A percentile compares a stretch with the other conserved stretches of the same genome.
Evolutionary conservation across 1,284 basidiomycete genomes (phyloP).

Genomic region (Rhodotorula sp.): DNA sequence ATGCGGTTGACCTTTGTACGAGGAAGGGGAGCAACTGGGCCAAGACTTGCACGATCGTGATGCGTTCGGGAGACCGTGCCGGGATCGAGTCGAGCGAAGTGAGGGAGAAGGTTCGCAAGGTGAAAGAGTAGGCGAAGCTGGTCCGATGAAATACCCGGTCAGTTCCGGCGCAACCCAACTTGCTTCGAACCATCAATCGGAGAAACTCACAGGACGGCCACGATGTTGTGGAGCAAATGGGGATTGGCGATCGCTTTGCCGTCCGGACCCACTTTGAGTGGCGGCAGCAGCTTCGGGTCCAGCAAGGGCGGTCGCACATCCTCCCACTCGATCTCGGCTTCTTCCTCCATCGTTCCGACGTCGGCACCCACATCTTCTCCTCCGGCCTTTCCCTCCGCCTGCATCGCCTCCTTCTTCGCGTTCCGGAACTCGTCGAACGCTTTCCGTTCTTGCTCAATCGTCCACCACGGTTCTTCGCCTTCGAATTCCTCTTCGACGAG

Average conservation of each 20-base stretch:
- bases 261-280: conserved; percentile 10
- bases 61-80: conserved; percentile 17
- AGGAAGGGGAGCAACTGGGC: conserved; percentile 29
- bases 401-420: conserved; percentile 1
- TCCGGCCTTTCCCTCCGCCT: not conserved
- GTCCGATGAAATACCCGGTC: no score
- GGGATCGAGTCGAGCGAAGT: conserved; percentile 19
- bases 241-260: conserved; percentile 8
- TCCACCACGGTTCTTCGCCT: conserved; percentile 63
- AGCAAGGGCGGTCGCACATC: conserved; percentile 8
- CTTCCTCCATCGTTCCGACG: conserved; percentile 1
- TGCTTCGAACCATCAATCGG: not conserved
- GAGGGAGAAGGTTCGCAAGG: conserved; percentile 32
- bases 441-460: conserved; percentile 13
- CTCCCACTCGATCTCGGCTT: not conserved
- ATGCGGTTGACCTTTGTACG: conserved; percentile 19
- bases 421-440: conserved; percentile 7
- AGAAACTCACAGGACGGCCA: conserved; percentile 34
- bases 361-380: not conserved
- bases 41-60: conserved; percentile 16
- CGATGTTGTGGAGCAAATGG: conserved; percentile 27
- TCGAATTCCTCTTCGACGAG: conserved; percentile 61
- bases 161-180: not conserved
- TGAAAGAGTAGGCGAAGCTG: conserved; percentile 37
- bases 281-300: conserved; percentile 10